Conservation (phyloP, 371 early-diverging fungal species). For the Smittium culicis region DNA sequence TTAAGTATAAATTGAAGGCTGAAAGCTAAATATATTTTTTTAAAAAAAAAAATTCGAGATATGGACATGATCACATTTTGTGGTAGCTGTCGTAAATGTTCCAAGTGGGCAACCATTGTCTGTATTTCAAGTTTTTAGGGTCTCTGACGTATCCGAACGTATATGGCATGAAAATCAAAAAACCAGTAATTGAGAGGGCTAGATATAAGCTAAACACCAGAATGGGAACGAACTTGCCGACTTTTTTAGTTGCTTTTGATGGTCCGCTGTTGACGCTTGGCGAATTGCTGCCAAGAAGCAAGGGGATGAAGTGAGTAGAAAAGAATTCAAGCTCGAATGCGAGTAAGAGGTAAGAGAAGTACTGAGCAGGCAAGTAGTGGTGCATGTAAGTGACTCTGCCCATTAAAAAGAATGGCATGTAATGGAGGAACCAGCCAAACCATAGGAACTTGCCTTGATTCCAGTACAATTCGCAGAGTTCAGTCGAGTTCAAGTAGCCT, state of each 20-base stretch:
- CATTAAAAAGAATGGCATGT: conserved; percentile 94
- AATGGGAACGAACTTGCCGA: too few species aligned
- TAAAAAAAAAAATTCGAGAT: too few species aligned
- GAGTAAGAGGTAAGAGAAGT: conserved; percentile 76
- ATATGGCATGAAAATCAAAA: conserved; percentile 62
- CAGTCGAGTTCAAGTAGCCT: conserved; percentile 42
- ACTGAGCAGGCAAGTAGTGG: conserved; percentile 97
- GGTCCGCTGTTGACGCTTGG: neutral
- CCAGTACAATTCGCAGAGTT: conserved; percentile 64
- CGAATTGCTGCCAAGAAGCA: too few species aligned
- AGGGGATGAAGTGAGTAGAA: conserved; percentile 25
- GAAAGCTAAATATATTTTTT: too few species aligned
- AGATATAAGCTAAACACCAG: conserved; percentile 27
- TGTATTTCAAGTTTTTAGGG: conserved; percentile 36
- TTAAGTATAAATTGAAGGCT: too few species aligned
- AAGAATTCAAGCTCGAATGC: conserved; percentile 65
- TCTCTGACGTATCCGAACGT: conserved; percentile 69
- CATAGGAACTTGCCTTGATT: conserved; percentile 57
- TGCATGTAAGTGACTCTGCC: conserved; percentile 96
- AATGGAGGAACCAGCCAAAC: conserved; percentile 94
- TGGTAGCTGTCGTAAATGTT: conserved; percentile 34
- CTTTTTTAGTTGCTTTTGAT: conserved; percentile 5
- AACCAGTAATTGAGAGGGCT: conserved; percentile 36
- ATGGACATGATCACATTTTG: too few species aligned
- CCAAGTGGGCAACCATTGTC: conserved; percentile 46